These are phyloP conservation scores for Eucalyptus cloeziana DNA, from an alignment of 345 rosid genomes.

Conservation along the genomic window DNA sequence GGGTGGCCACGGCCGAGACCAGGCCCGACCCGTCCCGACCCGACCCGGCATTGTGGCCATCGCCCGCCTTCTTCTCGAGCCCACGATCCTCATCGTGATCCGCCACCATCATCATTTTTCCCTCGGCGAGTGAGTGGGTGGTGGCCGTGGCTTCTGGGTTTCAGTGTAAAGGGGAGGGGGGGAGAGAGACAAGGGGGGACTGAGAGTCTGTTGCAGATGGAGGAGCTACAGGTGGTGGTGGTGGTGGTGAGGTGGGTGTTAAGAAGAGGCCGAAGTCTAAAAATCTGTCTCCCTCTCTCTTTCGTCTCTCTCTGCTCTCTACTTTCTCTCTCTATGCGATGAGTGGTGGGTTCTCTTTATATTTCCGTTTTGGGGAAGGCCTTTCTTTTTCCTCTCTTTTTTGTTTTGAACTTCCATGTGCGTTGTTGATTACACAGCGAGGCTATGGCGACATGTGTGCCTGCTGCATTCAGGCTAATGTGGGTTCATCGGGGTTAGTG, in stretches of 20 bases:
- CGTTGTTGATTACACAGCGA: background rate
- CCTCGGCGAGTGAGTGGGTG: background rate
- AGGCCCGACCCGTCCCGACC: conserved; percentile 31
- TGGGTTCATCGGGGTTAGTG: background rate
- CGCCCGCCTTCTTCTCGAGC: background rate
- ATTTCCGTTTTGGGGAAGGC: background rate
- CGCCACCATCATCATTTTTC: background rate
- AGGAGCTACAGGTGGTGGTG: background rate
- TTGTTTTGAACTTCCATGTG: conserved; percentile 10
- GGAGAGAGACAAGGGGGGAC: background rate
- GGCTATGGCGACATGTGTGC: conserved; percentile 51
- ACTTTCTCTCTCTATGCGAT: background rate
- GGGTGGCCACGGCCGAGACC: conserved; percentile 21
- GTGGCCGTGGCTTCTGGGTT: conserved; percentile 15
- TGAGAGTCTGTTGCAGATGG: background rate
- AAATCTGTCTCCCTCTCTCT: background rate
- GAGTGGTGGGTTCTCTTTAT: background rate
- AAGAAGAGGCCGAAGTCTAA: background rate
- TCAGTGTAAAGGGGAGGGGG: conserved; percentile 2
- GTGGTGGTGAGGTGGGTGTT: background rate
- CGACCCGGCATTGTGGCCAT: conserved; percentile 1
- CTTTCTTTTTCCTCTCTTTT: background rate
- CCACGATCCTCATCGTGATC: background rate
- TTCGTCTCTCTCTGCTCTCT: background rate
- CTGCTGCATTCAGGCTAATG: conserved; percentile 15